Evolutionary conservation across 306 rosid species (phyloP).

Genomic region (Vigna nakashimae): DNA sequence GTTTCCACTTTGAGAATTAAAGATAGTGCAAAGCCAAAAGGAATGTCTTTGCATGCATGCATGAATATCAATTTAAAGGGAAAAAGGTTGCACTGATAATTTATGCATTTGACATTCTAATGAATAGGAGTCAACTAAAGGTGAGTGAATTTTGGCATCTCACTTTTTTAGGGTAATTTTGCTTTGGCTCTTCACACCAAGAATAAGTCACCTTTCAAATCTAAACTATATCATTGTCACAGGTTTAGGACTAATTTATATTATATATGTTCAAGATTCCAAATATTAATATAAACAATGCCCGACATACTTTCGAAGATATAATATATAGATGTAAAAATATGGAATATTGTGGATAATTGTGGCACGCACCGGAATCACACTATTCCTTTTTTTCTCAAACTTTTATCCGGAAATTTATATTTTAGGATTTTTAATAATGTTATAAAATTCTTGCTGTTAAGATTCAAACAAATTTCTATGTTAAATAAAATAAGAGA

Average conservation of each 20-base stretch:
- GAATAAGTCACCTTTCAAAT: conserved; percentile 7
- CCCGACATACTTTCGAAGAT: not conserved
- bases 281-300: not conserved
- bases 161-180: not conserved
- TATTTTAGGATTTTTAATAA: too few species aligned
- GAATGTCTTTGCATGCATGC: not conserved
- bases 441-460: too few species aligned
- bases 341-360: not conserved
- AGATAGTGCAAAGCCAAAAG: not conserved
- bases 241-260: not conserved
- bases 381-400: too few species aligned
- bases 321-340: not conserved
- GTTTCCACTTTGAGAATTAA: not conserved
- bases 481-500: too few species aligned
- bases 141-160: not conserved
- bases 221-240: not conserved
- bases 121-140: not conserved
- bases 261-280: not conserved
- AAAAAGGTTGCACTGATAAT: not conserved
- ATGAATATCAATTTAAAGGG: not conserved
- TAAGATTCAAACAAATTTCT: too few species aligned
- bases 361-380: not conserved
- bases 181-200: conserved; percentile 28
- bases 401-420: too few species aligned
- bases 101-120: conserved; percentile 31